Conservation (phyloP, 805 yeast genomes). For the Candida orba region DNA sequence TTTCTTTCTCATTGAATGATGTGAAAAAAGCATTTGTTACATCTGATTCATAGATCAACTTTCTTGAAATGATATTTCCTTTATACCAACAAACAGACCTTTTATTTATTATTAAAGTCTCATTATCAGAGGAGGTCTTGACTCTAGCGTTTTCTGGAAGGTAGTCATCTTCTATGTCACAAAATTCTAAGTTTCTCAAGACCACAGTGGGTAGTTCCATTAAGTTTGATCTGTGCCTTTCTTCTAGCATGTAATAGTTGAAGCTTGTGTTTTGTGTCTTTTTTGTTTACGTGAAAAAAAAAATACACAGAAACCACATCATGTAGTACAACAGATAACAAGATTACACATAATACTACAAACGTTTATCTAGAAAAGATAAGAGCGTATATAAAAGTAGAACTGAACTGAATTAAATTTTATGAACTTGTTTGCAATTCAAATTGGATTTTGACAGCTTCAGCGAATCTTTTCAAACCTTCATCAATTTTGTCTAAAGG, state of each 20-base stretch:
- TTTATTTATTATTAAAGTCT: slow-evolving; percentile 12
- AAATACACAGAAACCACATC: background rate
- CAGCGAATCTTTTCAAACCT: slow-evolving; percentile 65
- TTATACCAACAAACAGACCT: slow-evolving; percentile 32
- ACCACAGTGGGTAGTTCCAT: slow-evolving; percentile 6
- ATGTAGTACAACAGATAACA: background rate
- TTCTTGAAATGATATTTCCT: slow-evolving; percentile 43
- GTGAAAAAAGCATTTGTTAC: slow-evolving; percentile 58
- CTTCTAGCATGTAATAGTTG: background rate
- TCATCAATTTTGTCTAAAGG: slow-evolving; percentile 52
- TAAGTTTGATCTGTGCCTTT: background rate
- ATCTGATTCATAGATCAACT: slow-evolving; percentile 41
- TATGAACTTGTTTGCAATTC: slow-evolving; percentile 7
- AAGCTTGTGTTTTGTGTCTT: background rate
- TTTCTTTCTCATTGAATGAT: slow-evolving; percentile 30
- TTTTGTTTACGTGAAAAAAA: background rate
- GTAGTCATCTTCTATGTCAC: background rate
- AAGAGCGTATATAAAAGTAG: too few species aligned
- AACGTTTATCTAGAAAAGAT: background rate
- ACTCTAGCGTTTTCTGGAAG: background rate
- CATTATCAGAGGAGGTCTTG: slow-evolving; percentile 8
- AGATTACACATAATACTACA: background rate
- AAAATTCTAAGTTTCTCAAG: slow-evolving; percentile 2
- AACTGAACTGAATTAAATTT: background rate
- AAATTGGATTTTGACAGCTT: slow-evolving; percentile 53